Percentiles rank a stretch among this genome's conserved stretches.
phyloP scores from a whole-genome alignment of 108 stramenopile species.

The Stephanodiscus minutulus region DNA sequence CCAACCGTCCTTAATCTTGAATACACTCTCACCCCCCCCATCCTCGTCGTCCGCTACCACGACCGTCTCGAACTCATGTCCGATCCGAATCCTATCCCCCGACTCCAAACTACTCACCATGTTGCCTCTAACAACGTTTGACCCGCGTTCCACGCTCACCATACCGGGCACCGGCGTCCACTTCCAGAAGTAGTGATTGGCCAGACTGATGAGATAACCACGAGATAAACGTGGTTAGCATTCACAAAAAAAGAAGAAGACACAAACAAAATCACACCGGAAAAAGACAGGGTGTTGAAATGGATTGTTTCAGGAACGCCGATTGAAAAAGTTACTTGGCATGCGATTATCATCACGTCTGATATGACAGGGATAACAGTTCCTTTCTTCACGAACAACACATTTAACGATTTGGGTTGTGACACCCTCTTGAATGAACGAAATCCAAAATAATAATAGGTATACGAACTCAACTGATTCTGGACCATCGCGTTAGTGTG shows the following conservation, averaged over 20 bases:
- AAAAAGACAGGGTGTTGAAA: no score
- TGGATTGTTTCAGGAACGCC: no score
- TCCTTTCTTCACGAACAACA: no score
- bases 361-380: no score
- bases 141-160: conserved; percentile 60
- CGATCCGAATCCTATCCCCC: conserved; percentile 89
- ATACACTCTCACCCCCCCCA: conserved; percentile 44
- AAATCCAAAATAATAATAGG: no score
- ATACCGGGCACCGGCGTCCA: conserved; percentile 81
- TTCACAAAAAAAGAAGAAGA: no score
- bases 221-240: no score
- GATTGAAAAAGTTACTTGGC: no score
- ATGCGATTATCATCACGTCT: no score
- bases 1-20: conserved; percentile 77
- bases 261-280: no score
- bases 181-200: conserved; percentile 95
- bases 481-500: conserved; percentile 91
- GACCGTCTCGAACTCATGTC: conserved; percentile 79
- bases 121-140: conserved; percentile 49
- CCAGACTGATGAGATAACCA: conserved; percentile 44
- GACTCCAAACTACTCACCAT: conserved; percentile 62
- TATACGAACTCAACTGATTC: conserved; percentile 78
- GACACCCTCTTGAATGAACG: no score
- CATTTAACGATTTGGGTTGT: no score
- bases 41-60: conserved; percentile 55